Conservation (phyloP, 2,329 filamentous ascomycete species). For the Phaeophleospora eucalypticola region DNA sequence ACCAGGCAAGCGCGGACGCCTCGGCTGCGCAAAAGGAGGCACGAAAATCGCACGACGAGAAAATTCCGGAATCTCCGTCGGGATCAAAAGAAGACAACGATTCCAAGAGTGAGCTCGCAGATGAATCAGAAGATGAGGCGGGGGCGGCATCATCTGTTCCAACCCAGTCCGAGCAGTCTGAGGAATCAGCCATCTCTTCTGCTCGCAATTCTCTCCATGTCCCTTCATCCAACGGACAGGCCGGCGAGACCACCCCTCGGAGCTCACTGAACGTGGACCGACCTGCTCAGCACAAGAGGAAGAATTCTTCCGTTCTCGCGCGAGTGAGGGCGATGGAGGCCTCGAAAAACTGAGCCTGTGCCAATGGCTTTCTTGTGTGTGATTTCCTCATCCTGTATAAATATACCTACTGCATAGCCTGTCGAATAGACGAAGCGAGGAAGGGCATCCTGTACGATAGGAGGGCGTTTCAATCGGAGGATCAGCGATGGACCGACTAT, state of each 20-base stretch:
- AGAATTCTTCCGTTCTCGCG: conserved; percentile 20
- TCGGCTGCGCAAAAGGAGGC: not conserved
- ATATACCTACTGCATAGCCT: not conserved
- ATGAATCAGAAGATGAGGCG: not conserved
- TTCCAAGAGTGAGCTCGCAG: not conserved
- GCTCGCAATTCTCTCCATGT: conserved; percentile 10
- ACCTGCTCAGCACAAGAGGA: conserved; percentile 12
- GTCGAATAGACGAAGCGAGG: not conserved
- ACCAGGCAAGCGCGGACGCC: not conserved
- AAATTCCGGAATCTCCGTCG: not conserved
- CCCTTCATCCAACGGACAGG: not conserved
- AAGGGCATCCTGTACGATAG: not conserved
- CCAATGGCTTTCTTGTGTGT: not conserved
- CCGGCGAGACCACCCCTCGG: conserved; percentile 4
- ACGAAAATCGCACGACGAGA: not conserved
- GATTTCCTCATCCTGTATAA: not conserved
- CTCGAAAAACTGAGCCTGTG: not conserved
- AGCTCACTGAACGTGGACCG: conserved; percentile 11
- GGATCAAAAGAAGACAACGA: not conserved
- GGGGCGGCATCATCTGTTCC: no score
- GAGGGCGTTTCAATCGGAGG: no score
- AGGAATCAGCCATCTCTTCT: not conserved
- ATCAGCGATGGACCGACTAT: no score
- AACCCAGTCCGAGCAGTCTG: no score
- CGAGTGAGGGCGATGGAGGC: conserved; percentile 24